Evolutionary conservation across 345 rosid species (phyloP).

Genomic region (Syzygium oleosum): DNA sequence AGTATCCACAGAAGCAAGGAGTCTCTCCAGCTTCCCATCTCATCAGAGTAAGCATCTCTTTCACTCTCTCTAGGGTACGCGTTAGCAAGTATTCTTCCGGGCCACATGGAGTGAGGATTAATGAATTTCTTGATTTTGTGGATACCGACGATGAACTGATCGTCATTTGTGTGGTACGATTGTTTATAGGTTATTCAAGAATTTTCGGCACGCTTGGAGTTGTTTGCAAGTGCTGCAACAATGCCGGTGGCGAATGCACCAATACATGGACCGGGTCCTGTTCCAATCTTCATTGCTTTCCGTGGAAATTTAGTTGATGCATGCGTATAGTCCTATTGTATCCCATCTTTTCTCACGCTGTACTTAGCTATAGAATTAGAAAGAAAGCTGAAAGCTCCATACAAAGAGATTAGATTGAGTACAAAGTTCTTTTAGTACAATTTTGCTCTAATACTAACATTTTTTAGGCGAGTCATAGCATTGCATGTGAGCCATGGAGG

Average conservation of each 20-base stretch:
- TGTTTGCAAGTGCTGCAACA: conserved; percentile 51
- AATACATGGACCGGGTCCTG: conserved; percentile 30
- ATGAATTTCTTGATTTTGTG: neutral
- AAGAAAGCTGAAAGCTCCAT: neutral
- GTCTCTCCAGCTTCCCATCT: conserved; percentile 10
- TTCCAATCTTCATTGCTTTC: conserved; percentile 32
- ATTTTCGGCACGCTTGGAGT: conserved; percentile 32
- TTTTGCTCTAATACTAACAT: neutral
- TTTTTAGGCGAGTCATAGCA: neutral
- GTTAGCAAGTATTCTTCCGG: neutral
- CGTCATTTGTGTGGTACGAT: neutral
- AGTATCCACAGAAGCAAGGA: conserved; percentile 14
- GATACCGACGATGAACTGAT: neutral
- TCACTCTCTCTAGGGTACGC: conserved; percentile 3
- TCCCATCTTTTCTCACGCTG: neutral
- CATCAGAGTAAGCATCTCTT: conserved; percentile 16
- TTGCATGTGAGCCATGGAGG: neutral
- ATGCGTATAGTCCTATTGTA: too few species aligned
- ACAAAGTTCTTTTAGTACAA: neutral
- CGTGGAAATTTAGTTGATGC: conserved; percentile 33
- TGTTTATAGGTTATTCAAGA: neutral
- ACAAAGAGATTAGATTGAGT: neutral
- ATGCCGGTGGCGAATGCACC: conserved; percentile 22
- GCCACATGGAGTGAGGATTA: neutral
- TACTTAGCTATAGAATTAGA: neutral